Evolutionary conservation across 2,329 filamentous ascomycete species (phyloP), one percentile per base, ranked within the genome.

Genomic region (Sarocladium strictum): DNA sequence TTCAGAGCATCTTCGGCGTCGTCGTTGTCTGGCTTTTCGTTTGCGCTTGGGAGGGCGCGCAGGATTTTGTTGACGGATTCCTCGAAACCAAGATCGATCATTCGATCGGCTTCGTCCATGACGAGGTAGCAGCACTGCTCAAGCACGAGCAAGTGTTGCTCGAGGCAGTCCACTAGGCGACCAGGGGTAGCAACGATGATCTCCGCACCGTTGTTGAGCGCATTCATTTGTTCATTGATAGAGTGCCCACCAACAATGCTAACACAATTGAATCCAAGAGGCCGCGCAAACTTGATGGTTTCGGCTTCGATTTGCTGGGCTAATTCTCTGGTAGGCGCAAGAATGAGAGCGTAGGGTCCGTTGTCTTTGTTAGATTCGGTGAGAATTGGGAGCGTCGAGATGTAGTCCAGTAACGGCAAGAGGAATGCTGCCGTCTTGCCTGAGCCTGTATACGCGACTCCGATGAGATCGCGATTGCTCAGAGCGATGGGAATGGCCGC

Each of bases 181-280:
- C 94, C 94, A 0, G 94, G 94, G 0, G 94, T 99, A n/a, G 94
- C 94, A 61, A 99, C 96, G 64, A 99, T 89, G 61, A 99, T 97
- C 69, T 99, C 93, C 1, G 93, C 93, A 54, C 94, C 94, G 63
- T 97, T 90, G 32, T 92, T 84, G 58, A 97, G 79, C 56, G 89
- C 90, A 72, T 88, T 96, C 3, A 89, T 87, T 69, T 99, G 94
- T 68, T 97, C 92, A 69, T 97, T 94, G 43, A 97, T 80, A 0
- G 89, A 89, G 73, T 97, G 94, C 58, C 94, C 94, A 80, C 94
- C 94, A n/a, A 99, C 92, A 55, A 99, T 92, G 74, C 90, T 96
- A 55, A 97, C 94, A 57, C 93, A 93, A 54, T 86, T 95, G 75
- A 96, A 99, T 3, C 92, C 93, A 1, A 97, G 82, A 0, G 92